Conservation (phyloP, 148 eudicot species). For the Arbutus unedo region DNA sequence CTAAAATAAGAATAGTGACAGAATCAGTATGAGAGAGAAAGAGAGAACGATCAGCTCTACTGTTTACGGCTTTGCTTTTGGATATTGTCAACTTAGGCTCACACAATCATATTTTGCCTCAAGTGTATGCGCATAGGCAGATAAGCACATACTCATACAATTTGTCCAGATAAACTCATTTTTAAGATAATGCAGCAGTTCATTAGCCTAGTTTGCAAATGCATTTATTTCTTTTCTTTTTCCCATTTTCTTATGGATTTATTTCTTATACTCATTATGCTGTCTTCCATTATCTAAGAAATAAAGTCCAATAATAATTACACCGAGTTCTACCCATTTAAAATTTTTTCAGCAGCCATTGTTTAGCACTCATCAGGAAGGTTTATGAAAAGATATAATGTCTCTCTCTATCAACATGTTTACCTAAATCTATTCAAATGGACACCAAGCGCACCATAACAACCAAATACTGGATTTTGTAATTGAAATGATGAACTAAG, state of each 20-base stretch:
- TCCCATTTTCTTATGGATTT: not conserved
- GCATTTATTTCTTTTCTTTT: not conserved
- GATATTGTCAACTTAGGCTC: no score
- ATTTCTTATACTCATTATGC: not conserved
- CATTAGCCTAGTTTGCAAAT: not conserved
- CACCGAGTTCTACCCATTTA: not conserved
- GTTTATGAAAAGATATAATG: conserved; percentile 22
- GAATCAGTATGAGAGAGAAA: no score
- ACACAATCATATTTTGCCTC: no score
- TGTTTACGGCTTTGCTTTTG: no score
- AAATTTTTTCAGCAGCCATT: not conserved
- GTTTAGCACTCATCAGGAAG: no score
- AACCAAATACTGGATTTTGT: not conserved
- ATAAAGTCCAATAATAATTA: not conserved
- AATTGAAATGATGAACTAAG: no score
- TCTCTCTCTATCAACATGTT: not conserved
- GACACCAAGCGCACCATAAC: conserved; percentile 5
- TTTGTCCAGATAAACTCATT: not conserved
- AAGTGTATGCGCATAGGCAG: no score
- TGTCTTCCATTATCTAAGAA: not conserved
- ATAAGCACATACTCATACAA: not conserved
- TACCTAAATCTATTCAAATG: not conserved
- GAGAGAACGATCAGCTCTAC: no score
- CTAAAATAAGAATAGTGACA: not conserved
- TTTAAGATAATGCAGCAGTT: not conserved